phyloP scores from a whole-genome alignment of 805 yeast species.

The Saturnispora quitensis region DNA sequence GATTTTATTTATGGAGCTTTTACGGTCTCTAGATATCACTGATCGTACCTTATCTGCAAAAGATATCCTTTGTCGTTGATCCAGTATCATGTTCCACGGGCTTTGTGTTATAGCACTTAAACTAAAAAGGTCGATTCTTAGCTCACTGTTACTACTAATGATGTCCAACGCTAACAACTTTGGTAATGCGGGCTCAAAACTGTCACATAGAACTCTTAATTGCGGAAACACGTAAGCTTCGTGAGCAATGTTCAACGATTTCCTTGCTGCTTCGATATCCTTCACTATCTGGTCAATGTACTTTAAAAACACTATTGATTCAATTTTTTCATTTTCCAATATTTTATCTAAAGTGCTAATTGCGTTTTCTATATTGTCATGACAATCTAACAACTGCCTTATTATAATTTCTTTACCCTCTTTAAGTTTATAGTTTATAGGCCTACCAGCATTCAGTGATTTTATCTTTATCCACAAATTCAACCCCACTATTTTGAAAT shows the following conservation, averaged over 20 bases:
- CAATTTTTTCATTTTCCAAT: slow-evolving; percentile 15
- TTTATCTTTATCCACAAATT: slow-evolving; percentile 31
- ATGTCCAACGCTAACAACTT: slow-evolving; percentile 45
- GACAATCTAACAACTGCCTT: slow-evolving; percentile 32
- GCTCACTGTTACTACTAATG: slow-evolving; percentile 51
- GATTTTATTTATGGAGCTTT: slow-evolving; percentile 30
- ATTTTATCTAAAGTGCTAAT: slow-evolving; percentile 34
- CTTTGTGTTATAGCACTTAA: slow-evolving; percentile 39
- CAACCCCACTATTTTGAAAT: slow-evolving; percentile 42
- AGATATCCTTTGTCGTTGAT: slow-evolving; percentile 34
- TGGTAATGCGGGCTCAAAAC: slow-evolving; percentile 41
- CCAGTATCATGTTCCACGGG: slow-evolving; percentile 56
- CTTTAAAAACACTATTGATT: slow-evolving; percentile 18
- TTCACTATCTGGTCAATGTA: slow-evolving; percentile 21
- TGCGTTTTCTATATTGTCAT: slow-evolving; percentile 33
- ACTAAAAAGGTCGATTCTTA: slow-evolving; percentile 50
- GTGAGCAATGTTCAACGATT: slow-evolving; percentile 41
- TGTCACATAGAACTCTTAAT: slow-evolving; percentile 31
- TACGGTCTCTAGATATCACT: slow-evolving; percentile 39
- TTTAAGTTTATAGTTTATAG: slow-evolving; percentile 31
- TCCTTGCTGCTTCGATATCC: slow-evolving; percentile 29
- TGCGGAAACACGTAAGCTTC: slow-evolving; percentile 50
- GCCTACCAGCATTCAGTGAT: slow-evolving; percentile 33
- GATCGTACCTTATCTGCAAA: slow-evolving; percentile 51
- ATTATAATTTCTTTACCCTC: slow-evolving; percentile 30